These are phyloP conservation scores for Aspergillus neotritici DNA, from an alignment of 2,329 filamentous ascomycete genomes.

Conservation along the genomic window DNA sequence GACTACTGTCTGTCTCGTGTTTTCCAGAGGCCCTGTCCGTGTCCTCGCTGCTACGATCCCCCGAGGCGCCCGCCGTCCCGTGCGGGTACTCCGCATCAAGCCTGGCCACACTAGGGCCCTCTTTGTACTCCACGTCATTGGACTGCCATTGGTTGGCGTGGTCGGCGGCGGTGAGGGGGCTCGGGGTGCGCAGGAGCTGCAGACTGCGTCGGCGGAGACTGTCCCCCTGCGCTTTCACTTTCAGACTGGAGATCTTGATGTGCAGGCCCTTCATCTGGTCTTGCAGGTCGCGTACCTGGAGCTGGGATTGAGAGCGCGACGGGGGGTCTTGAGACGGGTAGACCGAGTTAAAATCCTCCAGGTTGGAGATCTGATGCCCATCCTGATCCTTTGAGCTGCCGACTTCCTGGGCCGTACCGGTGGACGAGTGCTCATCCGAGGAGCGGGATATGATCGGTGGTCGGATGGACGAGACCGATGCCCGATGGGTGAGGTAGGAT, in stretches of 20 bases:
- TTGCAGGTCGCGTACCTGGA: conserved; percentile 67
- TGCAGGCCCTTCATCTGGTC: conserved; percentile 82
- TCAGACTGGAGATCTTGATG: conserved; percentile 74
- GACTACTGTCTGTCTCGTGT: conserved; percentile 1
- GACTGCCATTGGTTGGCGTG: conserved; percentile 57
- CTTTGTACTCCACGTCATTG: conserved; percentile 34
- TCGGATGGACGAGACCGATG: conserved; percentile 35
- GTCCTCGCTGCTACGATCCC: conserved; percentile 15
- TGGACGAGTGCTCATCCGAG: conserved; percentile 14
- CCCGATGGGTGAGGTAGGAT: conserved; percentile 28
- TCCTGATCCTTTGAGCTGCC: conserved; percentile 24
- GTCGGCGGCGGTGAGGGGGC: conserved; percentile 71
- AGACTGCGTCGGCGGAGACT: conserved; percentile 71
- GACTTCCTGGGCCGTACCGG: conserved; percentile 21
- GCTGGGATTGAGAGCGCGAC: conserved; percentile 64
- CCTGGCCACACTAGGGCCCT: conserved; percentile 31
- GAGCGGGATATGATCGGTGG: conserved; percentile 1
- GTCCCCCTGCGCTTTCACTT: conserved; percentile 72
- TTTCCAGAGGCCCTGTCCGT: conserved; percentile 10
- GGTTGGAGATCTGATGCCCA: conserved; percentile 21
- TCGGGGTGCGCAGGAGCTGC: conserved; percentile 67
- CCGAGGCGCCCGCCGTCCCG: no score
- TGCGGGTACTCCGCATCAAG: conserved; percentile 23
- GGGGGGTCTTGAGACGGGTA: conserved; percentile 43
- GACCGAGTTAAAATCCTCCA: conserved; percentile 32